Base-by-base conservation (phyloP, 176 grass and related monocot genomes). In the Saccharum spontaneum region DNA sequence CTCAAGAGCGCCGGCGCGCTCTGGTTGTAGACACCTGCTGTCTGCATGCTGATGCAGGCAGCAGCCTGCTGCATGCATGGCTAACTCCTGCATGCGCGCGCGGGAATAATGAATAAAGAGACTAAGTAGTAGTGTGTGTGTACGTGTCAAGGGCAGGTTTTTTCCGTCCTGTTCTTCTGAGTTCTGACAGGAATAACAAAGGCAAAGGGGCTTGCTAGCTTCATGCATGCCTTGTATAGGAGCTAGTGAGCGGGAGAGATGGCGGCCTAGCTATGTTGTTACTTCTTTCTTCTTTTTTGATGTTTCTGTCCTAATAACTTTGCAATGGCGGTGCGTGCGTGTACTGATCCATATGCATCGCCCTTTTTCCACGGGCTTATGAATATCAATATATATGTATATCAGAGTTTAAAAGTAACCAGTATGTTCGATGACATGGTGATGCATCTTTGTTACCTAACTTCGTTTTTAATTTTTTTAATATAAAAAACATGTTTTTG, bases 1-100 rank as follows among this genome's bases (percentile, higher is more conserved):
- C 89, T 94, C 14, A 89, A 36, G 52, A 79, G 57, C 40, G 92
- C 89, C 3, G 92, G 92, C 2, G 92, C 89, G 28, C 89, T 94
- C 18, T 94, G 92, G 92, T 26, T 94, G 28, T 94, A 89, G 69
- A 61, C 33, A 52, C 49, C 49, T 20, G 46, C 46, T 14, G 13
- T 17, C 30, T 66, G 50, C 7, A 0, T 6, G 63, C 3, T 22
- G 5, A 44, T 44, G 41, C 41, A 44, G 1, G 41, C 38, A 28
- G 34, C 34, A 0, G 34, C 34, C 34, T 36, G 33, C 6, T 40
- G 22, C 34, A 52, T 14, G 34, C 34, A 36, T 4, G 34, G 22
- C 28, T 28, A 28, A 28, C 28, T 28, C 28, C 28, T 28, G 28
- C 37, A 28, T 64, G 38, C 12, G 1, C 4, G 26, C 2, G 33